Evolutionary conservation across 441 rosid species (phyloP).

Genomic region (Monsonia emarginata): DNA sequence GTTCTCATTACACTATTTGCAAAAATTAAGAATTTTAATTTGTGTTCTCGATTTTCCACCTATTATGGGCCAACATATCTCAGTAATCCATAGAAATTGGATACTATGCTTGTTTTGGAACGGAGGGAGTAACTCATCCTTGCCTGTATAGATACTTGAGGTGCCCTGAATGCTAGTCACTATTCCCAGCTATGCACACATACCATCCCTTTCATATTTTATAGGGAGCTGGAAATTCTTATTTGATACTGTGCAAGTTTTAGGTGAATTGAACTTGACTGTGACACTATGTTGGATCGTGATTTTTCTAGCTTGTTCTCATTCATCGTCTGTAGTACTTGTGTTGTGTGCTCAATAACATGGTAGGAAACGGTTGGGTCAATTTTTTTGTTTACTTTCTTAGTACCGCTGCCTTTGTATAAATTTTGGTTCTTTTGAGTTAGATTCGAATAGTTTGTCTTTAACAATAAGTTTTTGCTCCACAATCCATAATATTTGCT

Average conservation of each 20-base stretch:
- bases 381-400: background rate
- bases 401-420: background rate
- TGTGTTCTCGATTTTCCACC: background rate
- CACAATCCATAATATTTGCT: conserved; percentile 1
- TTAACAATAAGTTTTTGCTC: background rate
- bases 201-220: no score
- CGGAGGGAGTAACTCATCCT: no score
- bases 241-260: no score
- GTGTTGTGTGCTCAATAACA: background rate
- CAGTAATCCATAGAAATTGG: no score
- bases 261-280: no score
- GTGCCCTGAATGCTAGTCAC: no score
- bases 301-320: background rate
- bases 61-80: no score
- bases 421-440: background rate
- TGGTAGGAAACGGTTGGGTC: background rate
- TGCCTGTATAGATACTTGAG: no score
- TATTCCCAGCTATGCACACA: no score
- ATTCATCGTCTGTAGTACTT: background rate
- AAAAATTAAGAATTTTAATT: background rate
- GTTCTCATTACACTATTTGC: background rate
- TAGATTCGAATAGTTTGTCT: background rate
- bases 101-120: no score
- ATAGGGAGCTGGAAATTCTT: no score
- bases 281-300: no score